Conservation (phyloP, 192 early-diverging fungal genomes). For the Backusella liffmaniae region DNA sequence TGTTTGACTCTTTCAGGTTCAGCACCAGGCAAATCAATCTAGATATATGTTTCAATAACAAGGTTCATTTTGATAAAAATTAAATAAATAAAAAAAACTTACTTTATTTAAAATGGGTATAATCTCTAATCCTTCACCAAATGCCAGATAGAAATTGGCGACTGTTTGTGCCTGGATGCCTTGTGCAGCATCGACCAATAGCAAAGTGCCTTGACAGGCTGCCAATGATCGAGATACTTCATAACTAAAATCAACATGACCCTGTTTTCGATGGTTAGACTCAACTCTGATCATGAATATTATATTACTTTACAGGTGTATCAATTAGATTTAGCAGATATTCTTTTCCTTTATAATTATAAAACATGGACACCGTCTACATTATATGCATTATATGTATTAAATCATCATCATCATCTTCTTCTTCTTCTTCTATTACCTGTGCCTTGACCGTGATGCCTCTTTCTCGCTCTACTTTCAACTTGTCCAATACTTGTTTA, state of each 20-base stretch:
- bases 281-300: neutral
- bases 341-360: constrained; percentile 69
- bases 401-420: neutral
- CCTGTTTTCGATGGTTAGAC: constrained; percentile 31
- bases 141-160: constrained; percentile 95
- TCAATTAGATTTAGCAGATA: constrained; percentile 96
- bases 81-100: neutral
- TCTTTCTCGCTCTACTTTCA: constrained; percentile 92
- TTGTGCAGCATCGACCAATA: constrained; percentile 93
- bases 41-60: neutral
- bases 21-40: constrained; percentile 89
- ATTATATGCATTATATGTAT: neutral
- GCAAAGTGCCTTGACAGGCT: constrained; percentile 90
- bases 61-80: neutral
- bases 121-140: constrained; percentile 80
- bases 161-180: constrained; percentile 98
- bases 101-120: constrained; percentile 93
- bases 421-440: constrained; percentile 30
- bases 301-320: constrained; percentile 66
- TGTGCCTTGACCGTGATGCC: constrained; percentile 99
- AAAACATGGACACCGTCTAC: constrained; percentile 92
- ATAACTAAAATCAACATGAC: constrained; percentile 93
- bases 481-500: constrained; percentile 94
- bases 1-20: constrained; percentile 71
- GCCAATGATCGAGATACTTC: constrained; percentile 93